A percentile compares a stretch with the other conserved stretches of the same genome.
phyloP scores from a whole-genome alignment of 2,329 filamentous ascomycete species.

The Claviceps fusiformis region DNA sequence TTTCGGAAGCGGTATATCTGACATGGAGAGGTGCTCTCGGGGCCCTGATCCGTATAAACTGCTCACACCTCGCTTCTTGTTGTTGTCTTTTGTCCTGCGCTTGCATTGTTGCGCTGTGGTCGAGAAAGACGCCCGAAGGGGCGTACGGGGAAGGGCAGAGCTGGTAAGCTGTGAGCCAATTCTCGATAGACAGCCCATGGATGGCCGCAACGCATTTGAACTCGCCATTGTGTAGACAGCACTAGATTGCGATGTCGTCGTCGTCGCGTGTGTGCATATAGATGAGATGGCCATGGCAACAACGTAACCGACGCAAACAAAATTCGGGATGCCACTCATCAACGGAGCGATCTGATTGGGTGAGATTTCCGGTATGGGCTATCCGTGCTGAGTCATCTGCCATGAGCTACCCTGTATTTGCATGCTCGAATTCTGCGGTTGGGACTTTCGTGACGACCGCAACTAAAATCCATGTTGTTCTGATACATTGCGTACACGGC shows the following conservation, averaged over 20 bases:
- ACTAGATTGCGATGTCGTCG: neutral
- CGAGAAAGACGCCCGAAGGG: constrained; percentile 29
- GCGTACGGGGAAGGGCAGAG: constrained; percentile 5
- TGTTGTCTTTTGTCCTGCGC: constrained; percentile 54
- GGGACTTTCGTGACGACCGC: no score
- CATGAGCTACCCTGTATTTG: neutral
- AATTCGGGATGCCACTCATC: neutral
- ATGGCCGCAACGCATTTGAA: constrained; percentile 15
- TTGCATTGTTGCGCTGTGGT: constrained; percentile 38
- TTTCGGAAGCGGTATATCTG: constrained; percentile 56
- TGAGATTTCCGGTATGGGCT: neutral
- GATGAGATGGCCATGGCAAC: neutral
- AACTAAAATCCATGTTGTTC: no score
- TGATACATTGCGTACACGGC: no score
- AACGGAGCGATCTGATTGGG: constrained; percentile 2
- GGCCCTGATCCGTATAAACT: constrained; percentile 66
- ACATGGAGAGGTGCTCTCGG: constrained; percentile 60
- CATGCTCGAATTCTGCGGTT: neutral
- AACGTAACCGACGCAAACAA: neutral
- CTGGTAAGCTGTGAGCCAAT: constrained; percentile 3
- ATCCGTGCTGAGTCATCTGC: neutral
- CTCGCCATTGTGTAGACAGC: constrained; percentile 16
- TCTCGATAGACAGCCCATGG: constrained; percentile 12
- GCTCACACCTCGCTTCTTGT: constrained; percentile 68
- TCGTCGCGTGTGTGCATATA: neutral